Evolutionary conservation across 805 yeast species (phyloP), one percentile per base, ranked within the genome.

Genomic region (Candida manassasensis): DNA sequence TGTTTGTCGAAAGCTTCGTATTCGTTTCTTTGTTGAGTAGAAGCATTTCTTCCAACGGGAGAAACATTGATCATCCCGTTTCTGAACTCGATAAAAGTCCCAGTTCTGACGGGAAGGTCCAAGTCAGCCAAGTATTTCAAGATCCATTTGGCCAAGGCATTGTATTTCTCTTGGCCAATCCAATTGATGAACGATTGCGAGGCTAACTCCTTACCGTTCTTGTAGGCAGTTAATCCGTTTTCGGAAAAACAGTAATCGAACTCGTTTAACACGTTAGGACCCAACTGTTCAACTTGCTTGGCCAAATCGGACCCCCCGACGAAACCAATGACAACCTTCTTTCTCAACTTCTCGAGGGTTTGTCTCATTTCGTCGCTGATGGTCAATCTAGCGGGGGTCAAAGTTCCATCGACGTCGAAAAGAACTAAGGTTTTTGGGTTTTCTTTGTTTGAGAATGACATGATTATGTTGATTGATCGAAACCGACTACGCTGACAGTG

Each of bases 51-150:
- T 56, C 99, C 99, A 42, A 93, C 79, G 51, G 99, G 99, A 11
- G 97, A 88, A 45, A 93, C 87, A 69, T 93, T 93, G 67, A 93
- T 85, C 95, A 93, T 89, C 65, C 99, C 99, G 65, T 93, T 93
- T 79, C 99, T 86, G 77, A 93, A 93, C 75, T 93, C 99, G 50
- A 93, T 70, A 67, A 93, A 93, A 41, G 99, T 93, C 65, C 99
- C 99, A 74, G 97, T 87, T 80, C 97, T 87, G 61, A 84, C 76
- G 57, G 99, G 99, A 49, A 93, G 63, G 47, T 93, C 97, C 37
- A 93, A 61, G 29, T 83, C 83, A 36, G 96, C 62, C 50, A 93
- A 74, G 73, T 93, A 89, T 50, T 76, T 77, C 57, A 93, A 74
- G 57, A 87, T 79, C 70, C 87, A 93, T 67, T 78, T 81, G 55